phyloP scores from a whole-genome alignment of 371 early-diverging fungal species.

The Syncephalis plumigaleata region DNA sequence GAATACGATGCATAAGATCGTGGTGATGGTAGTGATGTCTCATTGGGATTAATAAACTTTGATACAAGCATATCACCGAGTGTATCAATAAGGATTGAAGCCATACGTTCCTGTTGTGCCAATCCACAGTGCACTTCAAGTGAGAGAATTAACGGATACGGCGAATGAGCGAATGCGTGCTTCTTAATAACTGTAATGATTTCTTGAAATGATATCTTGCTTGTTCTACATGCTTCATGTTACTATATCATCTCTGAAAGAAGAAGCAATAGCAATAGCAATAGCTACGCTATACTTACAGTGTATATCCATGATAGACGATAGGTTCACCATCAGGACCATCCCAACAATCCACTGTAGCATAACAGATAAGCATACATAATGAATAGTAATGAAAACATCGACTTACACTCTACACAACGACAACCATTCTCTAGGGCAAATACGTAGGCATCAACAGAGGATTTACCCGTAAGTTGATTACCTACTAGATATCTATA shows the following conservation, averaged over 20 bases:
- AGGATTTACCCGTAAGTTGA: constrained; percentile 50
- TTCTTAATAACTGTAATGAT: constrained; percentile 51
- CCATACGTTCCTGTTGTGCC: constrained; percentile 55
- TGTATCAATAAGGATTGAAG: constrained; percentile 27
- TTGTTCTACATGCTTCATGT: constrained; percentile 21
- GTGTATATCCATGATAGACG: constrained; percentile 61
- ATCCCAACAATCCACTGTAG: constrained; percentile 73
- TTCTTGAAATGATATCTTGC: constrained; percentile 54
- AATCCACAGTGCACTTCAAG: constrained; percentile 59
- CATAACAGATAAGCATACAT: background rate
- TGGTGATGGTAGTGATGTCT: constrained; percentile 40
- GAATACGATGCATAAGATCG: constrained; percentile 35
- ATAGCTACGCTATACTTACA: no score
- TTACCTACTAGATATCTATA: constrained; percentile 39
- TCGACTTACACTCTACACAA: constrained; percentile 43
- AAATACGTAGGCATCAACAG: constrained; percentile 62
- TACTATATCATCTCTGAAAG: background rate
- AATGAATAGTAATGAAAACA: constrained; percentile 1
- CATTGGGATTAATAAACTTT: constrained; percentile 16
- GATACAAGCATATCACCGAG: constrained; percentile 42
- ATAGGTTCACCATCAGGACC: constrained; percentile 55
- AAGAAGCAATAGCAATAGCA: background rate
- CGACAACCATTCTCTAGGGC: constrained; percentile 65
- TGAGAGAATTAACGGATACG: constrained; percentile 65
- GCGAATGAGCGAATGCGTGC: constrained; percentile 60